These are phyloP conservation scores for Penicillium sp. DNA, from an alignment of 2,329 filamentous ascomycete genomes.

Conservation along the genomic window DNA sequence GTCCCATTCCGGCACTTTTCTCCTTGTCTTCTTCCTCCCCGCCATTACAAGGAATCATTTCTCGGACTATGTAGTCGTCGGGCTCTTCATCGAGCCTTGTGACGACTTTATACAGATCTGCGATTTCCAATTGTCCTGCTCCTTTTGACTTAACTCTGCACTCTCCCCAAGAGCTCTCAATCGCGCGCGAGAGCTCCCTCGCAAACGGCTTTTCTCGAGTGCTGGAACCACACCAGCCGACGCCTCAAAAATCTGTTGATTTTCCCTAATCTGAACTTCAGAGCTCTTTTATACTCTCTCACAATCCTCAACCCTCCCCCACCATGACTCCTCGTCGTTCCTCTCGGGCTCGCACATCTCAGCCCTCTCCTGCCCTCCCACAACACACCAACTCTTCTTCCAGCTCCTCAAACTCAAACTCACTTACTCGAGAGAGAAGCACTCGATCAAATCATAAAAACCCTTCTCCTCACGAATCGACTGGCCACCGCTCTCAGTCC, in stretches of 20 bases:
- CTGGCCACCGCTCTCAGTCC: constrained; percentile 55
- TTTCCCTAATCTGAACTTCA: constrained; percentile 5
- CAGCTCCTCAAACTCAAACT: constrained; percentile 62
- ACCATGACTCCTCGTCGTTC: constrained; percentile 77
- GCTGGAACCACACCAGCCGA: constrained; percentile 9
- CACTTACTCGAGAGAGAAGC: constrained; percentile 73
- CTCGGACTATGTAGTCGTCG: constrained; percentile 43
- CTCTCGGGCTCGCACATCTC: constrained; percentile 79
- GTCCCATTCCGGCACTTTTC: constrained; percentile 34
- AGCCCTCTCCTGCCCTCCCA: constrained; percentile 65
- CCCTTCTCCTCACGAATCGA: constrained; percentile 71
- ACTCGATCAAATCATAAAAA: constrained; percentile 71
- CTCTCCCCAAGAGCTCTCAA: constrained; percentile 20
- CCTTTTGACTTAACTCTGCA: constrained; percentile 11
- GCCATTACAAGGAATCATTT: constrained; percentile 31
- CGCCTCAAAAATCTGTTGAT: constrained; percentile 4
- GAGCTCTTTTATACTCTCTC: constrained; percentile 12
- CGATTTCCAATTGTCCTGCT: constrained; percentile 31
- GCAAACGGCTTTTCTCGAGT: constrained; percentile 21
- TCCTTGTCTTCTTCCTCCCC: constrained; percentile 32
- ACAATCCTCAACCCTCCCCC: constrained; percentile 11
- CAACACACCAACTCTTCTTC: constrained; percentile 76
- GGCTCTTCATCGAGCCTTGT: constrained; percentile 33
- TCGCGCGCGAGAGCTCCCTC: constrained; percentile 27
- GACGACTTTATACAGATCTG: constrained; percentile 27